Evolutionary conservation across 169 alveolate species (phyloP).

Genomic region (Cyclospora cayetanensis): DNA sequence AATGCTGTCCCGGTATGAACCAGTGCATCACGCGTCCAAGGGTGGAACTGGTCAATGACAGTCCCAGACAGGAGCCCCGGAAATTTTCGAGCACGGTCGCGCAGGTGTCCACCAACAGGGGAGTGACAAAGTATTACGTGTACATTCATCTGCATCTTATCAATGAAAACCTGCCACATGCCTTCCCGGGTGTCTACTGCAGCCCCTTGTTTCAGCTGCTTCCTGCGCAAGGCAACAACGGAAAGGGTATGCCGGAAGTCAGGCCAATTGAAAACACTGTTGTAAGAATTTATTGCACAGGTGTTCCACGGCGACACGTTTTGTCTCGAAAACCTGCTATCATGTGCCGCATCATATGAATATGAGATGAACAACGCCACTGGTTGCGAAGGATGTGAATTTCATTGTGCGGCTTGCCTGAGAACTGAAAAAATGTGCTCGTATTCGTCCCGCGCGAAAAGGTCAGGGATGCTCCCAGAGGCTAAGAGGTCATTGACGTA

Average conservation of each 20-base stretch:
- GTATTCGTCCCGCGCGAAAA: slow-evolving; percentile 93
- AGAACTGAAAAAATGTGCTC: slow-evolving; percentile 89
- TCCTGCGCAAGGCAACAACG: slow-evolving; percentile 72
- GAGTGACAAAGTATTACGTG: slow-evolving; percentile 94
- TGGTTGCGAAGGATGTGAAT: no score
- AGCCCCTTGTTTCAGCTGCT: slow-evolving; percentile 91
- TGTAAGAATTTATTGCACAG: no score
- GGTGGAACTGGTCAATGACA: slow-evolving; percentile 96
- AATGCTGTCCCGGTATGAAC: slow-evolving; percentile 92
- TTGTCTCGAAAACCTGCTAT: no score
- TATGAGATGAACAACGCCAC: no score
- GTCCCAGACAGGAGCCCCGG: slow-evolving; percentile 94
- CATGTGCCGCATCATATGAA: no score
- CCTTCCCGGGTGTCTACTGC: slow-evolving; percentile 88
- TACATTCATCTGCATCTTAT: slow-evolving; percentile 80
- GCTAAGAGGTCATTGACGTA: slow-evolving; percentile 95
- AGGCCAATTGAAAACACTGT: no score
- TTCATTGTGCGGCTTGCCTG: no score
- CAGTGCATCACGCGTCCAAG: slow-evolving; percentile 97
- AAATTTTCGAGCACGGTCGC: slow-evolving; percentile 95
- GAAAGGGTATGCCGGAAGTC: no score
- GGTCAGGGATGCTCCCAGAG: slow-evolving; percentile 94
- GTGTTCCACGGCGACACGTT: no score
- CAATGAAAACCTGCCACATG: slow-evolving; percentile 89
- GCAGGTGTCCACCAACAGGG: slow-evolving; percentile 95